Evolutionary conservation across 352 stramenopile species (phyloP).

Genomic region (Pseudoperonospora humuli): DNA sequence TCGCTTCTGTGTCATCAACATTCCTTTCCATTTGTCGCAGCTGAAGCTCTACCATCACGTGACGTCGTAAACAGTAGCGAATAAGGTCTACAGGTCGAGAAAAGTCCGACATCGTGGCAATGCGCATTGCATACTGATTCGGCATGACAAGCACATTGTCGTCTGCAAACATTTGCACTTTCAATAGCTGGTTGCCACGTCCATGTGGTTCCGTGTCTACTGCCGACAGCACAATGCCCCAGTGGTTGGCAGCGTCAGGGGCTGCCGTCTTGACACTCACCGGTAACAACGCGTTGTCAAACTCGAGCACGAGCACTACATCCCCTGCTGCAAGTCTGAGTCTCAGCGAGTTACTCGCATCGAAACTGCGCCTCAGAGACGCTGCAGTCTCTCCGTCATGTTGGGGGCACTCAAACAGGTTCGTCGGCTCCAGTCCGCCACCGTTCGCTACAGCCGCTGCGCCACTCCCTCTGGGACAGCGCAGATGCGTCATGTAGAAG

Average conservation of each 20-base stretch:
- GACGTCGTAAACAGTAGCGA: constrained; percentile 43
- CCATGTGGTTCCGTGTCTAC: constrained; percentile 38
- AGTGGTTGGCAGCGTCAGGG: constrained; percentile 41
- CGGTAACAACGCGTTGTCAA: constrained; percentile 49
- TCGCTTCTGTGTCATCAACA: constrained; percentile 14
- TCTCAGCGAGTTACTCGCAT: constrained; percentile 29
- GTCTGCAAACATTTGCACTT: constrained; percentile 47
- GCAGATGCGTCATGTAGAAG: constrained; percentile 36
- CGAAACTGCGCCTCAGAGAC: constrained; percentile 6
- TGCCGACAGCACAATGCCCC: constrained; percentile 41
- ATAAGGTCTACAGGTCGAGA: constrained; percentile 33
- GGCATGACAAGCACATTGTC: constrained; percentile 41
- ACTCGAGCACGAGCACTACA: constrained; percentile 62
- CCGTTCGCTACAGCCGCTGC: neutral
- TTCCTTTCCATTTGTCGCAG: constrained; percentile 19
- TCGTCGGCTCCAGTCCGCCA: constrained; percentile 17
- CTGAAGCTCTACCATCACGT: constrained; percentile 46
- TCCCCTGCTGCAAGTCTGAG: constrained; percentile 36
- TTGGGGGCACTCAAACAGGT: constrained; percentile 39
- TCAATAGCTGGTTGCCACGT: constrained; percentile 50
- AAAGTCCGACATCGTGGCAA: constrained; percentile 32
- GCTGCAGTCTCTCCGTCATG: constrained; percentile 20
- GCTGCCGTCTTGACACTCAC: constrained; percentile 25
- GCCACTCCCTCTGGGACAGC: constrained; percentile 24
- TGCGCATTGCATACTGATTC: constrained; percentile 48